phyloP scores from a whole-genome alignment of 2,329 filamentous ascomycete species.

The Scopulariopsis brevicaulis region DNA sequence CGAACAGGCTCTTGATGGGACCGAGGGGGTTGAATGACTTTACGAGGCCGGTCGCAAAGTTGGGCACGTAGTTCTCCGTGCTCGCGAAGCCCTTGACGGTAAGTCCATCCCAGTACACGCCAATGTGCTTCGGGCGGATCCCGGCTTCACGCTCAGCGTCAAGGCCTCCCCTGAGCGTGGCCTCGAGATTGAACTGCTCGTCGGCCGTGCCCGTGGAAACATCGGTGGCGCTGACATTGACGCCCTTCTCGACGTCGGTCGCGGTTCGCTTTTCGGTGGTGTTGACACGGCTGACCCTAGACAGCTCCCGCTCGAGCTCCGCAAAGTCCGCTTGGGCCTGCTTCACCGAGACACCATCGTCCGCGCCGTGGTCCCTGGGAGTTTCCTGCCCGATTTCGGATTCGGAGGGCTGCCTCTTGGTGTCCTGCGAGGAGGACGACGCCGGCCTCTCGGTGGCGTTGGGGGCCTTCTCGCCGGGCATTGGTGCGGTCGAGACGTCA shows the following conservation, averaged over 20 bases:
- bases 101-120: constrained; percentile 67
- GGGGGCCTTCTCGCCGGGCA: neutral
- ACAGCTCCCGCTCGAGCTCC: constrained; percentile 51
- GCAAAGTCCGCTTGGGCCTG: constrained; percentile 61
- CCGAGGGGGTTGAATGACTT: constrained; percentile 66
- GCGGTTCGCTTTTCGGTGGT: constrained; percentile 14
- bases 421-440: neutral
- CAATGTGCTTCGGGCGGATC: constrained; percentile 70
- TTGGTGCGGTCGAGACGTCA: neutral
- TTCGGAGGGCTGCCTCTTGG: neutral
- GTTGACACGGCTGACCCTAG: constrained; percentile 40
- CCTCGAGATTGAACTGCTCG: constrained; percentile 65
- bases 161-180: constrained; percentile 58
- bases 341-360: constrained; percentile 48
- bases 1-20: constrained; percentile 51
- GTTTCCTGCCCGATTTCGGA: constrained; percentile 2
- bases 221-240: constrained; percentile 21
- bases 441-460: neutral
- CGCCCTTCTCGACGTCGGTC: constrained; percentile 38
- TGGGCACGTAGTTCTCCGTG: constrained; percentile 58
- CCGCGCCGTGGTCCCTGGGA: neutral
- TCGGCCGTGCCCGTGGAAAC: constrained; percentile 11
- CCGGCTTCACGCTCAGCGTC: constrained; percentile 64
- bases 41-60: constrained; percentile 67
- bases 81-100: constrained; percentile 69